Percentiles rank a stretch among this genome's conserved stretches.
phyloP scores from a whole-genome alignment of 2,329 filamentous ascomycete genomes.

The Aspergillus fumigatus region DNA sequence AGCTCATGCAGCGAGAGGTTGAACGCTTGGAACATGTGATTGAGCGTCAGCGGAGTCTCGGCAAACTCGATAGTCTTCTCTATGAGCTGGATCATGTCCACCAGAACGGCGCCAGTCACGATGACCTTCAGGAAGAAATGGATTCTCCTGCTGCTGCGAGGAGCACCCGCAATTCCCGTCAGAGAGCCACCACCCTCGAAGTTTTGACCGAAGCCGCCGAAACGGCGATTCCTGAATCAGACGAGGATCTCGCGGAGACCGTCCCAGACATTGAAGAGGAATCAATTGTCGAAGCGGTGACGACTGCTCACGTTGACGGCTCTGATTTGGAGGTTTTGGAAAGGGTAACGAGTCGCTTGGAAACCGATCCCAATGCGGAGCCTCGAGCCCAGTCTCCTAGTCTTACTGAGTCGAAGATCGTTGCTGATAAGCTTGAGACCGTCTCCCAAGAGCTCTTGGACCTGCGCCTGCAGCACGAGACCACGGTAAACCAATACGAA shows the following conservation, averaged over 20 bases:
- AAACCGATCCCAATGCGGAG: constrained; percentile 17
- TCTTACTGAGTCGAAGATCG: constrained; percentile 76
- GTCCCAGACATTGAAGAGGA: constrained; percentile 27
- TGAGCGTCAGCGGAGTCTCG: constrained; percentile 89
- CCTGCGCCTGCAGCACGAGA: constrained; percentile 84
- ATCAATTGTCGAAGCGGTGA: constrained; percentile 13
- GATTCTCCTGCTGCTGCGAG: constrained; percentile 13
- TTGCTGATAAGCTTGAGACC: constrained; percentile 86
- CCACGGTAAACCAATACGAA: constrained; percentile 74
- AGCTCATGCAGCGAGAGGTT: constrained; percentile 95
- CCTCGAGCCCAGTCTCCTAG: constrained; percentile 52
- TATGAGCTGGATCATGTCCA: constrained; percentile 78
- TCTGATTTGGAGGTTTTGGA: constrained; percentile 35
- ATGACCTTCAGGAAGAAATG: constrained; percentile 12
- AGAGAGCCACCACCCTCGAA: constrained; percentile 36
- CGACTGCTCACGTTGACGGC: constrained; percentile 21
- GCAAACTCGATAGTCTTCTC: constrained; percentile 87
- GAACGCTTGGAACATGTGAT: constrained; percentile 91
- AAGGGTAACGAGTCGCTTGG: constrained; percentile 26
- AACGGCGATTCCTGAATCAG: constrained; percentile 43
- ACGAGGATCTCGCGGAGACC: constrained; percentile 36
- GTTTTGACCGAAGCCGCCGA: constrained; percentile 43
- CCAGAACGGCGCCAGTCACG: constrained; percentile 45
- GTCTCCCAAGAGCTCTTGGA: constrained; percentile 90
- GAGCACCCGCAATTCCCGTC: constrained; percentile 22